Percentiles rank a stretch among this genome's conserved stretches.
These are phyloP conservation scores for Corchorus capsularis DNA, from an alignment of 345 rosid species.

Conservation along the genomic window DNA sequence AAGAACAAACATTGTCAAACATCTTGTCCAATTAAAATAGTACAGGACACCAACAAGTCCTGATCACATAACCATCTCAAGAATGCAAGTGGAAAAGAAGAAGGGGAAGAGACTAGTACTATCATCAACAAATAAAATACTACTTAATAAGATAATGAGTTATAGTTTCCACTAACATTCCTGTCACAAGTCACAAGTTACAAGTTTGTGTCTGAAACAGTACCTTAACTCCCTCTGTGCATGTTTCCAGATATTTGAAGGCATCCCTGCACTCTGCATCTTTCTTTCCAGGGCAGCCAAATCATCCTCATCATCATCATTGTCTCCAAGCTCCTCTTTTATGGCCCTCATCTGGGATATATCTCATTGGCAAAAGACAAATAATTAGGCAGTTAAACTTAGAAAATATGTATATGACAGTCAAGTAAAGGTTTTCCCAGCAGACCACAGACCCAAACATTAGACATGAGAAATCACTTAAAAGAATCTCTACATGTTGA, in stretches of 20 bases:
- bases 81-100: slow-evolving; percentile 3
- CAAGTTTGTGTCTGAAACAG: not conserved
- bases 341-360: slow-evolving; percentile 91
- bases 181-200: not conserved
- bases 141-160: not conserved
- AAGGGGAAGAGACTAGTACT: not conserved
- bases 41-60: not conserved
- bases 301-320: slow-evolving; percentile 98
- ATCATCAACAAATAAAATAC: not conserved
- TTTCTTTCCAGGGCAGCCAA: slow-evolving; percentile 90
- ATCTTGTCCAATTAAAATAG: not conserved
- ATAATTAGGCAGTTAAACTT: slow-evolving; percentile 18
- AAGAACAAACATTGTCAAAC: slow-evolving; percentile 10
- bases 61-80: not conserved
- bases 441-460: not conserved
- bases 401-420: not conserved
- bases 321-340: slow-evolving; percentile 99
- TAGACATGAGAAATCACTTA: slow-evolving; percentile 10
- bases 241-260: slow-evolving; percentile 95
- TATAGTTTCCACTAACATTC: not conserved
- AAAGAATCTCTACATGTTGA: not conserved
- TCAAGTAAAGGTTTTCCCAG: not conserved
- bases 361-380: slow-evolving; percentile 19
- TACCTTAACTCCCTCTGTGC: slow-evolving; percentile 97
- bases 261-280: slow-evolving; percentile 98